Base-by-base conservation (phyloP, 1,284 basidiomycete genomes). In the Cystobasidium sp. region DNA sequence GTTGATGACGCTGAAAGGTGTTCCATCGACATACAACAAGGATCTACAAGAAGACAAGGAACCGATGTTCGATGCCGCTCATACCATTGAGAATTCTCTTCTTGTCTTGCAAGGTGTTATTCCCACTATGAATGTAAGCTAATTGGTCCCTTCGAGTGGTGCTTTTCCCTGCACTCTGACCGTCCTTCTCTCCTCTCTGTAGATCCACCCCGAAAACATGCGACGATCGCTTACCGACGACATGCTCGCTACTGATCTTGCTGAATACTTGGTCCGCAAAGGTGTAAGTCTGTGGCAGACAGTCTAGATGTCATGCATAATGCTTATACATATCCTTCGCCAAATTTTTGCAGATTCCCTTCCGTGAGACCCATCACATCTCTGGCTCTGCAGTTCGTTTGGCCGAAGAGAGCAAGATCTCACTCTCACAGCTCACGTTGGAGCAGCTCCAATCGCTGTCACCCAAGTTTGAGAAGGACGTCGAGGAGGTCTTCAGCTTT, bases 1-100 rank as follows among this genome's bases (percentile, higher is more conserved):
- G 85, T 85, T 98, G 85, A 95, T 98, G 92, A 95, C 93, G 7
- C 86, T 97, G 80, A 99, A 99, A 82, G 96, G 97, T 37, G 86
- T 98, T 63, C 96, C 96, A 10, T 97, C 96, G 39, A 98, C 96
- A 9, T 99, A 99, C 85, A 98, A 99, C 86, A 99, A 99, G 84
- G 96, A 99, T 83, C 85, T 99, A 75, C 96, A 99, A 83, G 97
- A 99, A 83, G 94, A 97, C 84, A 98, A 99, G 84, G 96, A 99
- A 82, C 95, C 96, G 0, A 84, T 99, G 70, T 99, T 98, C 79
- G 96, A 99, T 81, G 86, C 91, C 8, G 92, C 96, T 46, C 93
- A 97, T 81, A 97, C 92, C 44, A 84, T 97, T 51, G 88, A 89
- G n/a, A 91, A 93, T 51, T 94, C 90, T 58, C 87, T 98, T 80